These are phyloP conservation scores for Arthrobotrys sphaeroides DNA, from an alignment of 2,329 filamentous ascomycete species.

Conservation along the genomic window DNA sequence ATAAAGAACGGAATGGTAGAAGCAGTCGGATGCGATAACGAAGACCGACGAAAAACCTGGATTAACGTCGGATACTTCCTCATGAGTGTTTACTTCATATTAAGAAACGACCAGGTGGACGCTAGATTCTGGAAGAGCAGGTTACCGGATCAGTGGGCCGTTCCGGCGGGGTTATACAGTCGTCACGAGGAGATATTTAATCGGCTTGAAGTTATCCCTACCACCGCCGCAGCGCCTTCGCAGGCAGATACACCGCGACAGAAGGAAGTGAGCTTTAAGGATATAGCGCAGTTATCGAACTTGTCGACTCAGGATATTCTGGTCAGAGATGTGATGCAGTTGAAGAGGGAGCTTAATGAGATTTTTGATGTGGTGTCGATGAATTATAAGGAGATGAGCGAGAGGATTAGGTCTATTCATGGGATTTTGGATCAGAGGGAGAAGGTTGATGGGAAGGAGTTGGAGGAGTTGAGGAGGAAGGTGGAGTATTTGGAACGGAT, in stretches of 20 bases:
- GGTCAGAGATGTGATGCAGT: slow-evolving; percentile 12
- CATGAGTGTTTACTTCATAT: neutral
- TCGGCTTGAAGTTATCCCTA: too few relatives aligned
- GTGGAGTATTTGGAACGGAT: slow-evolving; percentile 28
- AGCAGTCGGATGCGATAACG: neutral
- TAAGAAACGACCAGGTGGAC: slow-evolving; percentile 15
- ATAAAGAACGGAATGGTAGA: slow-evolving; percentile 38
- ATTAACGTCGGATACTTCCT: slow-evolving; percentile 29
- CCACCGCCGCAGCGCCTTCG: neutral
- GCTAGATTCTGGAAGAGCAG: slow-evolving; percentile 27
- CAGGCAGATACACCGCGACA: neutral
- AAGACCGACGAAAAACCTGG: neutral
- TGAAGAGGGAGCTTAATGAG: slow-evolving; percentile 37
- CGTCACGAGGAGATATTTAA: neutral
- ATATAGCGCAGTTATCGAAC: neutral
- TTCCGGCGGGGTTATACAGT: neutral
- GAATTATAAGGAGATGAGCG: slow-evolving; percentile 27
- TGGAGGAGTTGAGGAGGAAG: slow-evolving; percentile 30
- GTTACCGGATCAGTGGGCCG: slow-evolving; percentile 5
- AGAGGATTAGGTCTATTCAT: slow-evolving; percentile 33
- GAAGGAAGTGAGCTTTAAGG: neutral
- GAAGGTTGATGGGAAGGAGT: slow-evolving; percentile 13
- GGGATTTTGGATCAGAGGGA: slow-evolving; percentile 23
- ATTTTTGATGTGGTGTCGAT: slow-evolving; percentile 23
- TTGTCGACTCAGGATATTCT: slow-evolving; percentile 9